These are phyloP conservation scores for Mycosphaerelloides madeirae DNA, from an alignment of 2,329 filamentous ascomycete genomes.

Conservation along the genomic window DNA sequence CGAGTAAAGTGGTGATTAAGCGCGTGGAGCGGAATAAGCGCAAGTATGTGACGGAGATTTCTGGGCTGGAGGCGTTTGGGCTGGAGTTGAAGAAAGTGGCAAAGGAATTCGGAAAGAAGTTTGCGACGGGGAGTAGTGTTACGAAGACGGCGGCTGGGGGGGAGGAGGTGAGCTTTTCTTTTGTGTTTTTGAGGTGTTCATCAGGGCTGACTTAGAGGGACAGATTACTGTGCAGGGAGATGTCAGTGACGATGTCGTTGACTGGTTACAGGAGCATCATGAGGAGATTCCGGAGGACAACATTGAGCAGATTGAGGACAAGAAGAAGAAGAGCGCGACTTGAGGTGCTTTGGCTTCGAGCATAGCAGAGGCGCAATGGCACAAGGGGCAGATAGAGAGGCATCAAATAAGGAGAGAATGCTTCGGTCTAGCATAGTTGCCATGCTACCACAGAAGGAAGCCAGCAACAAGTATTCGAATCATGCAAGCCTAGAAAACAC, in stretches of 20 bases:
- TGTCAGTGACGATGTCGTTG: constrained; percentile 87
- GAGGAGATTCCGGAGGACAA: constrained; percentile 90
- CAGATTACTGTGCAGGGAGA: constrained; percentile 92
- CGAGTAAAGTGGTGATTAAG: constrained; percentile 84
- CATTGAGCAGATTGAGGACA: constrained; percentile 90
- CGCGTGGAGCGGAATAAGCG: constrained; percentile 97
- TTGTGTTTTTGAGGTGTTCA: too few species aligned
- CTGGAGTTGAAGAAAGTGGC: constrained; percentile 85
- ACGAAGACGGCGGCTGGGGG: constrained; percentile 72
- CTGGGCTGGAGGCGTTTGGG: constrained; percentile 82
- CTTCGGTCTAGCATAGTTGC: too few species aligned
- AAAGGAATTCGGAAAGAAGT: constrained; percentile 89
- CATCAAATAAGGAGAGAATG: neutral
- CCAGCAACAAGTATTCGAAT: neutral
- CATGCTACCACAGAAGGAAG: too few species aligned
- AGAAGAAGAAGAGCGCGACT: constrained; percentile 69
- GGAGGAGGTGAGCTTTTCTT: constrained; percentile 61
- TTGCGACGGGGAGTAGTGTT: constrained; percentile 87
- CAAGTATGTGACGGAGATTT: constrained; percentile 92
- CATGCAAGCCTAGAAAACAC: neutral
- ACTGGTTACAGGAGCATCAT: constrained; percentile 86
- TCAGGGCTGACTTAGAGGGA: too few species aligned
- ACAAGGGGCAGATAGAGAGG: neutral
- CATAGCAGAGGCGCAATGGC: neutral
- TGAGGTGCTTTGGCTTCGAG: neutral